A percentile compares a stretch with the other conserved stretches of the same genome.
These are phyloP conservation scores for Cicer bijugum DNA, from an alignment of 306 rosid species.

Conservation along the genomic window DNA sequence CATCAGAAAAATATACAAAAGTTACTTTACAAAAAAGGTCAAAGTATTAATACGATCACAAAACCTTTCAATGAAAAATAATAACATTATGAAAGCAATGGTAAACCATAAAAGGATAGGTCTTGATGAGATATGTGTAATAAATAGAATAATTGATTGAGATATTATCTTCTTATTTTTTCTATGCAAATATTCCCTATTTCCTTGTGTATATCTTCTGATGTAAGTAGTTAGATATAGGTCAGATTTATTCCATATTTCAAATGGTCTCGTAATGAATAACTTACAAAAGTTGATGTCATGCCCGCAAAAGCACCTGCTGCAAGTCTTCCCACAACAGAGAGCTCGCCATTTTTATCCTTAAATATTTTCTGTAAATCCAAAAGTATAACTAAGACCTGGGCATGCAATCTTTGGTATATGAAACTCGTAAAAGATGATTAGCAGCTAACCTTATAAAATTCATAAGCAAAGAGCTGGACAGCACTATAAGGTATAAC, in stretches of 20 bases:
- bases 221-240: no score
- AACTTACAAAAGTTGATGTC: slow-evolving; percentile 92
- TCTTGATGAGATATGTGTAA: no score
- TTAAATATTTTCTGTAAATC: slow-evolving; percentile 69
- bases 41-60: slow-evolving; percentile 24
- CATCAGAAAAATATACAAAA: background rate
- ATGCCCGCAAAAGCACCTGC: slow-evolving; percentile 99
- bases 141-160: no score
- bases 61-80: slow-evolving; percentile 7
- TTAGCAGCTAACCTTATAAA: slow-evolving; percentile 65
- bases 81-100: slow-evolving; percentile 4
- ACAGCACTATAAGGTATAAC: slow-evolving; percentile 94
- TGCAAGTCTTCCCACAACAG: slow-evolving; percentile 88
- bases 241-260: no score
- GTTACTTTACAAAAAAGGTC: slow-evolving; percentile 13
- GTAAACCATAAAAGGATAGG: slow-evolving; percentile 12
- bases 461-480: slow-evolving; percentile 91
- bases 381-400: slow-evolving; percentile 41
- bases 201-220: no score
- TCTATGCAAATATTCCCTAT: no score
- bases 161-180: no score
- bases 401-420: slow-evolving; percentile 19
- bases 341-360: slow-evolving; percentile 74
- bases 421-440: slow-evolving; percentile 34
- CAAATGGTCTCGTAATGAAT: slow-evolving; percentile 9